Percentiles rank a stretch among this genome's conserved stretches.
Evolutionary conservation across 2,329 filamentous ascomycete species (phyloP).

Genomic region (Monilinia aucupariae): DNA sequence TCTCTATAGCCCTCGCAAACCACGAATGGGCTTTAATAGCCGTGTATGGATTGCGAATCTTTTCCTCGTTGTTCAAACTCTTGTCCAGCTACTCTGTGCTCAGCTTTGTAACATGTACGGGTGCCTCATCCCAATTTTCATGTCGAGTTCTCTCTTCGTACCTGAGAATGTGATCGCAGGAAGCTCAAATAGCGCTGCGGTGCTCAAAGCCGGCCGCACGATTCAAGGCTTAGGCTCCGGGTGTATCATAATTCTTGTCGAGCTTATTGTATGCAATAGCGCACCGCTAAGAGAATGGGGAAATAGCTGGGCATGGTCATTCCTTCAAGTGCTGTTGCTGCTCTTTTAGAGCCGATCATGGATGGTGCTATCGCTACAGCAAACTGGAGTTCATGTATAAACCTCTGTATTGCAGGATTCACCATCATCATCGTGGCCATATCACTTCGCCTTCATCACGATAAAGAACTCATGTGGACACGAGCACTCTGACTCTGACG

Average conservation of each 20-base stretch:
- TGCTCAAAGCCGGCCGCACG: background rate
- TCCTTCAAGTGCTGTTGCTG: background rate
- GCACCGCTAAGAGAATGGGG: background rate
- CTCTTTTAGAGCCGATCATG: background rate
- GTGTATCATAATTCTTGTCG: background rate
- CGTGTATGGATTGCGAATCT: constrained; percentile 15
- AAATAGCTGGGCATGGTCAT: background rate
- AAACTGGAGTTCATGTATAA: constrained; percentile 8
- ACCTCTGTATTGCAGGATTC: constrained; percentile 4
- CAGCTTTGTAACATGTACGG: constrained; percentile 11
- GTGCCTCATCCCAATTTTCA: background rate
- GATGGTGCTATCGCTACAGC: background rate
- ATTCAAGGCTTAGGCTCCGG: background rate
- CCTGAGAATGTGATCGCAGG: background rate
- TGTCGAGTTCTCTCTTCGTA: background rate
- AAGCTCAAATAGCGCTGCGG: background rate
- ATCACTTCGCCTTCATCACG: constrained; percentile 19
- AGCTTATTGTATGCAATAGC: constrained; percentile 5
- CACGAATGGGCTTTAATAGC: background rate
- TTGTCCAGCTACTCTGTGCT: constrained; percentile 8
- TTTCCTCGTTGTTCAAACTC: constrained; percentile 9
- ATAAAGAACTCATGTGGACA: constrained; percentile 31
- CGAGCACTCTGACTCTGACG: constrained; percentile 36
- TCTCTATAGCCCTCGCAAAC: constrained; percentile 10
- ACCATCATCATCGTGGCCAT: constrained; percentile 9